phyloP scores from a whole-genome alignment of 1,284 basidiomycete species.

The Austropuccinia psidii region DNA sequence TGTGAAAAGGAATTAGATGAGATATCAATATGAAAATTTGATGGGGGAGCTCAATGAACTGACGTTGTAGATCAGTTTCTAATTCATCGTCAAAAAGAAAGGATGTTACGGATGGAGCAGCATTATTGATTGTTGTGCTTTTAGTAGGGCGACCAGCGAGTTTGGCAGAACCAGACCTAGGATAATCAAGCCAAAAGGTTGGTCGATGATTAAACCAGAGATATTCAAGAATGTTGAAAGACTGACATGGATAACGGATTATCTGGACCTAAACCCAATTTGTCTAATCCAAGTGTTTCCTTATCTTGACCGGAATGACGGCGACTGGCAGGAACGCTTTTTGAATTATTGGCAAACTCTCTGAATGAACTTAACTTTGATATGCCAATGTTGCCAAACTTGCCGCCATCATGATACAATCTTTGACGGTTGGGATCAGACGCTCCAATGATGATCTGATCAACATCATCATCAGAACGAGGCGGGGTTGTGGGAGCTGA shows the following conservation, averaged over 20 bases:
- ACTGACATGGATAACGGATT: constrained; percentile 8
- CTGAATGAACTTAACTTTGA: constrained; percentile 1
- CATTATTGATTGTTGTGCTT: constrained; percentile 12
- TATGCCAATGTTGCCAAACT: constrained; percentile 24
- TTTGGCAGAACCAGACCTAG: constrained; percentile 15
- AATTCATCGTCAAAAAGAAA: constrained; percentile 83
- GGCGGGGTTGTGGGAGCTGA: constrained; percentile 37
- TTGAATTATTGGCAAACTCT: constrained; percentile 36
- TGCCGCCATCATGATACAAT: not conserved
- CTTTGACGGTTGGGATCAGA: not conserved
- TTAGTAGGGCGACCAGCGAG: constrained; percentile 12
- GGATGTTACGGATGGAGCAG: constrained; percentile 40
- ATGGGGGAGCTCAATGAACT: constrained; percentile 43
- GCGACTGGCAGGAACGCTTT: constrained; percentile 33
- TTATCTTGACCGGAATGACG: constrained; percentile 35
- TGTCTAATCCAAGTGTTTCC: constrained; percentile 14
- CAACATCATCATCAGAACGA: constrained; percentile 31
- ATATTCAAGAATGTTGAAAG: not conserved
- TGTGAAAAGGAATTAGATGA: constrained; percentile 46
- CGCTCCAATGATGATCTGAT: constrained; percentile 4
- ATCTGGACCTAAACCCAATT: constrained; percentile 11
- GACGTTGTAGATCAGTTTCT: constrained; percentile 82
- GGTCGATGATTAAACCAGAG: not conserved
- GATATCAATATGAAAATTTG: constrained; percentile 33
- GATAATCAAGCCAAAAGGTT: not conserved